Base-by-base conservation (phyloP, 2,329 filamentous ascomycete genomes). In the Calonectria ilicicola region DNA sequence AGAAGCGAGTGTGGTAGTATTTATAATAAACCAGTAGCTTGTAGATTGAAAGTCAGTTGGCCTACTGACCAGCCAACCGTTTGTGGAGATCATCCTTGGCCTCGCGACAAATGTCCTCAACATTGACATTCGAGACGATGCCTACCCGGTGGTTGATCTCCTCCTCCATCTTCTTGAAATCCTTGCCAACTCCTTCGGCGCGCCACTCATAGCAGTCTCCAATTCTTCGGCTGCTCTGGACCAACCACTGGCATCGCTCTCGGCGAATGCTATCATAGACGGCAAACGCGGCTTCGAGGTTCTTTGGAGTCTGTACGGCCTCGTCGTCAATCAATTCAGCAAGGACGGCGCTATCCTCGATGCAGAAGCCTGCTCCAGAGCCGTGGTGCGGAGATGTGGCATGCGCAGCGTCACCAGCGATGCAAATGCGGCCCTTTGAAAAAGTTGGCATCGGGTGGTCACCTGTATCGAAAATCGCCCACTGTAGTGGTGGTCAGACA, bases 181-280 rank as follows among this genome's bases (percentile, higher is more conserved):
- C 68, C 35, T 66, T 74, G n/a, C 76, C 75, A 2, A 78, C 70
- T 0, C 76, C 76, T 0, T 69, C 65, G 0, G 86, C 79, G 62
- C 86, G 78, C 81, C 86, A 86, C 74, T 89, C 82, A 77, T 89
- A 88, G 15, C 87, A 70, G 67, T 83, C 79, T 0, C 76, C 76
- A 15, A 78, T 63, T 78, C 87, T 21, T 19, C 88, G 83, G 69
- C 89, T 91, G 63, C 85, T 90, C 6, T 83, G 81, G 0, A 90
- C 88, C 0, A 90, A 79, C 78, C 84, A 85, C 70, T 89, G 87
- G 10, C 84, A 86, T 10, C 89, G 81, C 12, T 87, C 84, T 3
- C 89, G 49, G 2, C 49, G 49, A 27, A 19, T 21, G n/a, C 21
- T 14, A 29, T 53, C 49, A n/a, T 53, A 53, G 19, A 19, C 49